Percentiles rank a stretch among this genome's conserved stretches.
Conservation (phyloP, 2,329 filamentous ascomycete genomes). For the Colletotrichum tamarilloi region DNA sequence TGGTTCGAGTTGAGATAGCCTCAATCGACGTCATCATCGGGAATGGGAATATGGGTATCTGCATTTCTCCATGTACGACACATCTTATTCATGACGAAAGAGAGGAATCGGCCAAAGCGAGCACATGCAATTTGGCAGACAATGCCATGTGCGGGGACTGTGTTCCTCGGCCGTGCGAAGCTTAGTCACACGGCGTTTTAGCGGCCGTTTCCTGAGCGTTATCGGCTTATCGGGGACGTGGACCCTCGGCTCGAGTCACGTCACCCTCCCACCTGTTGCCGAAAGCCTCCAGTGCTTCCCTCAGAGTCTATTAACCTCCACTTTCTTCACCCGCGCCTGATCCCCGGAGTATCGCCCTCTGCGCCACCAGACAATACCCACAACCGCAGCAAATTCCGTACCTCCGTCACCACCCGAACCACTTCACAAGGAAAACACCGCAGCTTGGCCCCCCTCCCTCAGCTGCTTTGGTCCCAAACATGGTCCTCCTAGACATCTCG, state of each 20-base stretch:
- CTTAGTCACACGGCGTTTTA: not conserved
- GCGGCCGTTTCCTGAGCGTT: conserved; percentile 25
- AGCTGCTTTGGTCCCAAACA: not conserved
- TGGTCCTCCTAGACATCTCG: not conserved
- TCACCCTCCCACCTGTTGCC: conserved; percentile 16
- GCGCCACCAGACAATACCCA: conserved; percentile 4
- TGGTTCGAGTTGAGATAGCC: not conserved
- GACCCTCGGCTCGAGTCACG: conserved; percentile 31
- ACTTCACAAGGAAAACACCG: not conserved
- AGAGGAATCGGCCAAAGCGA: not conserved
- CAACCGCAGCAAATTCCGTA: not conserved
- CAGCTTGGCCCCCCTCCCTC: not conserved
- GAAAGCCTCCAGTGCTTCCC: not conserved
- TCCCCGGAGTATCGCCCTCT: not conserved
- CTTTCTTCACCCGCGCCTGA: not conserved
- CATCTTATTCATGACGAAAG: not conserved
- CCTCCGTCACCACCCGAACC: not conserved
- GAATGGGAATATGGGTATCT: not conserved
- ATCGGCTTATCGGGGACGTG: conserved; percentile 23
- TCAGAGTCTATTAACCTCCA: conserved; percentile 11
- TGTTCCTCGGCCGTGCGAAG: not conserved
- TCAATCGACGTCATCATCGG: not conserved
- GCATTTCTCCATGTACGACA: not conserved
- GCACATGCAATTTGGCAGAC: not conserved
- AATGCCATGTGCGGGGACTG: conserved; percentile 29